These are phyloP conservation scores for Brassica hybrid DNA, from an alignment of 441 rosid genomes.

Conservation along the genomic window DNA sequence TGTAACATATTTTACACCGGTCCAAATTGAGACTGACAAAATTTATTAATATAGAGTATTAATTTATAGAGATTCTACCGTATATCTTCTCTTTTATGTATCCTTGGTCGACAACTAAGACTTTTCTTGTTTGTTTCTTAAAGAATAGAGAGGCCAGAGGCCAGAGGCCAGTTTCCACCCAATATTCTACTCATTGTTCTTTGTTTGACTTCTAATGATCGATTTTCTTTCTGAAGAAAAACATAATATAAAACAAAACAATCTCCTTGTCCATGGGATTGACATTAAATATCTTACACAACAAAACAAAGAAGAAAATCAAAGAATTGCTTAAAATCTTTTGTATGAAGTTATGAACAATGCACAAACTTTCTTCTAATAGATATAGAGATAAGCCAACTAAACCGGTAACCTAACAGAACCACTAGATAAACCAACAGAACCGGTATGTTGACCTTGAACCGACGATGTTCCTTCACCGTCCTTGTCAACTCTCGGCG, in stretches of 20 bases:
- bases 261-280: neutral
- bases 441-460: conserved; percentile 18
- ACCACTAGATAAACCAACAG: conserved; percentile 26
- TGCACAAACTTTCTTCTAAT: neutral
- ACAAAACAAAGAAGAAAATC: neutral
- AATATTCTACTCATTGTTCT: neutral
- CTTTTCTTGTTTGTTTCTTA: neutral
- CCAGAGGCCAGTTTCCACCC: neutral
- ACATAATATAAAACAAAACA: neutral
- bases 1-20: too few relatives aligned
- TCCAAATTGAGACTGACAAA: too few relatives aligned
- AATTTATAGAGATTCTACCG: too few relatives aligned
- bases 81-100: neutral
- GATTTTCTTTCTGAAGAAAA: neutral
- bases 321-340: neutral
- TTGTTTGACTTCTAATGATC: neutral
- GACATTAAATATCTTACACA: neutral
- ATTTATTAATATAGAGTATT: too few relatives aligned
- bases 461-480: conserved; percentile 37
- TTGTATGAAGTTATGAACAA: neutral
- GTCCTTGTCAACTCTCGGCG: conserved; percentile 35
- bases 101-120: neutral
- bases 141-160: neutral
- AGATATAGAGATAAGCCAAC: neutral
- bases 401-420: conserved; percentile 41